Evolutionary conservation across 106 monocot species (phyloP), one percentile per base, ranked within the genome.

Genomic region (Dactylorhiza incarnata): DNA sequence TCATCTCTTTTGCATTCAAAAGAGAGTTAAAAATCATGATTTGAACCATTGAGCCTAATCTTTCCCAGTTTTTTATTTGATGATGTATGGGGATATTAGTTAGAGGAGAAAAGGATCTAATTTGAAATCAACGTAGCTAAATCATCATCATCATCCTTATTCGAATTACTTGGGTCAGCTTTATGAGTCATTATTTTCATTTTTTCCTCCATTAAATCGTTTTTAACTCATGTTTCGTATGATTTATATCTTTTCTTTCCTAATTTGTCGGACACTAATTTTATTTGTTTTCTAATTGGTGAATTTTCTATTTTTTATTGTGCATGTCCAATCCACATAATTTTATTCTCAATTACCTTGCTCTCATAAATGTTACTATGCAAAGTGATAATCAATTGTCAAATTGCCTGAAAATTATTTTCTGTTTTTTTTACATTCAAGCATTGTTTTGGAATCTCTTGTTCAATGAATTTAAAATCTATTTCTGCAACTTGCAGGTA

Each of bases 401-500:
- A 62, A 24, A 62, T 62, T 62, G 54, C 54, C 54, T 12, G 54
- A 54, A 54, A 54, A 16, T 54, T 54, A 15, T 5, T 54, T 54
- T 7, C 10, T 62, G 0, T 9, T 22, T 62, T 62, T 62, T 62
- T 24, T 62, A 22, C 19, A 62, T 62, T 23, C 6, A 62, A 62
- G 23, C 3, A 24, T 22, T 1, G 23, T 23, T 17, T 62, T 62
- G 8, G 61, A n/a, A 0, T 71, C 1, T 71, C 48, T 1, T 71
- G 6, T 71, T 63, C 45, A 46, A 59, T 65, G 24, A 47, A n/a
- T 48, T 7, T 6, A 26, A n/a, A 61, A n/a, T 61, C 3, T 55
- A 24, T 48, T 8, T 63, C 22, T 9, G 3, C 17, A 46, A 37
- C 29, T 47, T 81, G 43, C 72, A 88, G 88, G 85, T 47, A 79